A percentile compares a stretch with the other conserved stretches of the same genome.
Conservation (phyloP, 805 yeast genomes). For the Myxozyma geophila region DNA sequence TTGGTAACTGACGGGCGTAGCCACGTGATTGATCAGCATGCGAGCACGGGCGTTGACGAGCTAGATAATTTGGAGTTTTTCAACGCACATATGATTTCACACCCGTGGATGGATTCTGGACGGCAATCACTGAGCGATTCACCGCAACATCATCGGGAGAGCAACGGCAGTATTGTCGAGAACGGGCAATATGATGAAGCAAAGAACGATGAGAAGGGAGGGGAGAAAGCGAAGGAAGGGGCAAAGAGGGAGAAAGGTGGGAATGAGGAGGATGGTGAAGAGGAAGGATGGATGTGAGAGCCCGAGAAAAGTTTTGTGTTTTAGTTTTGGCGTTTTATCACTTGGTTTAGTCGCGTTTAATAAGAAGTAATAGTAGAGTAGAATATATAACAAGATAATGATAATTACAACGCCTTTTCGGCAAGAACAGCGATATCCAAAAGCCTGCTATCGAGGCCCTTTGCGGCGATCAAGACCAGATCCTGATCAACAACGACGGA, state of each 20-base stretch:
- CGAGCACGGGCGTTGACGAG: conserved; percentile 27
- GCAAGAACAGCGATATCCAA: conserved; percentile 24
- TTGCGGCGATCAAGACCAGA: conserved; percentile 21
- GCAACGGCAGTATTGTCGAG: conserved; percentile 1
- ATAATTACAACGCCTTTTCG: not conserved
- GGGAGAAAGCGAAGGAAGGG: not conserved
- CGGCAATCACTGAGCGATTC: conserved; percentile 10
- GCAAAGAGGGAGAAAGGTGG: not conserved
- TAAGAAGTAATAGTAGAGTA: too few relatives aligned
- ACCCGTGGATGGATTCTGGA: conserved; percentile 30
- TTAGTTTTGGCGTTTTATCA: not conserved
- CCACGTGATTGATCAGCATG: conserved; percentile 32
- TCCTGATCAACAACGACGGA: conserved; percentile 14
- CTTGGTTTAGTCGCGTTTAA: too few relatives aligned
- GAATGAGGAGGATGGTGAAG: not conserved
- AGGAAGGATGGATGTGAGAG: not conserved
- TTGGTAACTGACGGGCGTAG: conserved; percentile 32
- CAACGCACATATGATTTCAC: conserved; percentile 33
- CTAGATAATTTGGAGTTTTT: conserved; percentile 31
- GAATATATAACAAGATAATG: not conserved
- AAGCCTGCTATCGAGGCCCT: conserved; percentile 28
- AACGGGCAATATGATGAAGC: not conserved
- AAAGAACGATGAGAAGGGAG: not conserved
- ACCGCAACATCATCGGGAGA: conserved; percentile 11
- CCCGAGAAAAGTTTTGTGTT: not conserved